These are phyloP conservation scores for Maudiozyma saulgeensis DNA, from an alignment of 805 yeast genomes.

Conservation along the genomic window DNA sequence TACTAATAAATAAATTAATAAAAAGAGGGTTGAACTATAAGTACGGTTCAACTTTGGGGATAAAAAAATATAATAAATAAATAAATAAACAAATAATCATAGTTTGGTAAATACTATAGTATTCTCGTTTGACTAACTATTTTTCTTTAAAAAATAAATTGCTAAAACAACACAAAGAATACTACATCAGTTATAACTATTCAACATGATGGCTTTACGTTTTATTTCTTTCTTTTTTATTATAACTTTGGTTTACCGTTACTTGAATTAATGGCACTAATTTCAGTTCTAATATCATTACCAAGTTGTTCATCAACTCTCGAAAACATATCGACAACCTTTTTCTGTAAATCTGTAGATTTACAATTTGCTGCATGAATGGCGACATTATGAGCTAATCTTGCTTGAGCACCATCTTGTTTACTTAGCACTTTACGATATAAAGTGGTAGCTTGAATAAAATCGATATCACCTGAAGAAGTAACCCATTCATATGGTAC, in stretches of 20 bases:
- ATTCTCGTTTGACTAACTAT: too few relatives aligned
- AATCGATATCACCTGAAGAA: constrained; percentile 55
- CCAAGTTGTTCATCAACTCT: constrained; percentile 67
- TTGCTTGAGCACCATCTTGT: constrained; percentile 73
- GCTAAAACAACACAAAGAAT: too few relatives aligned
- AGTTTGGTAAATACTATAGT: too few relatives aligned
- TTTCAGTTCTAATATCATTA: constrained; percentile 54
- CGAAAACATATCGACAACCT: constrained; percentile 65
- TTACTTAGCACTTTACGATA: constrained; percentile 66
- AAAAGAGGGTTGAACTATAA: too few relatives aligned
- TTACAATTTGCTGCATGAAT: constrained; percentile 58
- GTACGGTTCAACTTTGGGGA: too few relatives aligned
- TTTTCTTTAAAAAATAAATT: too few relatives aligned
- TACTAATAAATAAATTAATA: constrained; percentile 1
- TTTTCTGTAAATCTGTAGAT: constrained; percentile 63
- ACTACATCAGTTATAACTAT: too few relatives aligned
- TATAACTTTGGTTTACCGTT: constrained; percentile 5
- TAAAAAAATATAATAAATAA: too few relatives aligned
- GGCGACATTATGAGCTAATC: constrained; percentile 77
- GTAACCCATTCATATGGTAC: constrained; percentile 80
- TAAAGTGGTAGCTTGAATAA: constrained; percentile 62
- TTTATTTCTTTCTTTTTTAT: neutral
- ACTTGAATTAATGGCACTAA: constrained; percentile 13
- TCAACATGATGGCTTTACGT: neutral
- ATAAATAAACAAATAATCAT: too few relatives aligned